A percentile compares a stretch with the other conserved stretches of the same genome.
phyloP scores from a whole-genome alignment of 768 basidiomycete species.

The Termitomyces sp. region DNA sequence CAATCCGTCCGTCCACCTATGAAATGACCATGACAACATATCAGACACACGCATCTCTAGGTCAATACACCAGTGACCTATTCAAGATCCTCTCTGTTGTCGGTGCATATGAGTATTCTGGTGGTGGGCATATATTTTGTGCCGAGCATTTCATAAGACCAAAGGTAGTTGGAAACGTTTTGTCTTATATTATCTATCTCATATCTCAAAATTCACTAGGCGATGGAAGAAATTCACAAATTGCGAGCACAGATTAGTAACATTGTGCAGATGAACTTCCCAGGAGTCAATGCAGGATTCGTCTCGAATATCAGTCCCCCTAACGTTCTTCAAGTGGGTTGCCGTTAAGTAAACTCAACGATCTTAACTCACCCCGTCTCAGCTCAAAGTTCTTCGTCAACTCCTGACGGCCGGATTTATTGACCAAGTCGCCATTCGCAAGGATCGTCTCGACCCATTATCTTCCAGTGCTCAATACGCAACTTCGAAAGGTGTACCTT shows the following conservation, averaged over 20 bases:
- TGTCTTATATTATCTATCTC: neutral
- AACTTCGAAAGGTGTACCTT: conserved; percentile 76
- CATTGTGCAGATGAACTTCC: conserved; percentile 79
- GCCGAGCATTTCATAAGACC: conserved; percentile 81
- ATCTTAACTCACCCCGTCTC: conserved; percentile 1
- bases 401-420: conserved; percentile 87
- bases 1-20: neutral
- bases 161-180: conserved; percentile 50
- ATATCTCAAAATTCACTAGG: conserved; percentile 37
- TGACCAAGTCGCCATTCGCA: conserved; percentile 90
- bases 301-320: conserved; percentile 70
- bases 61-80: conserved; percentile 76
- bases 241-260: conserved; percentile 82
- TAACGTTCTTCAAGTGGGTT: conserved; percentile 62
- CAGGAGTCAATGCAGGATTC: conserved; percentile 54
- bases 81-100: conserved; percentile 90
- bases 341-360: neutral
- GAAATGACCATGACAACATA: neutral
- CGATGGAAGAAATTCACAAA: conserved; percentile 99
- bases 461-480: conserved; percentile 62
- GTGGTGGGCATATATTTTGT: conserved; percentile 79
- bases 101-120: conserved; percentile 92
- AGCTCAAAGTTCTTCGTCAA: conserved; percentile 90
- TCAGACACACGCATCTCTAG: conserved; percentile 76
- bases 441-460: conserved; percentile 65